Conservation (phyloP, 495 filamentous ascomycete genomes). For the Penicillium dipodomyicola region DNA sequence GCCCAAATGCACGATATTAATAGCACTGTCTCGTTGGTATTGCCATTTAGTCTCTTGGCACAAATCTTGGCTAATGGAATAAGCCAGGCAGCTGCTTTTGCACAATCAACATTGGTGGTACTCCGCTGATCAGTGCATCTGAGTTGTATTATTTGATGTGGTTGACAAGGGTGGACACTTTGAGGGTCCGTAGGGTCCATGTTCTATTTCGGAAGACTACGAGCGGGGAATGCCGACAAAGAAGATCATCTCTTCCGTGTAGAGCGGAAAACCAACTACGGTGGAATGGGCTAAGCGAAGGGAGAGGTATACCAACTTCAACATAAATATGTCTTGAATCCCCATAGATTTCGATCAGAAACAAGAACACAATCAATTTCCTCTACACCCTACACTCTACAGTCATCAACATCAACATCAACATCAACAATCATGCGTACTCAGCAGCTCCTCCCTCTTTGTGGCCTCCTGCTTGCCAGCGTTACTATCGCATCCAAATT, state of each 20-base stretch:
- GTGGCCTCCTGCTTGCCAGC: slow-evolving; percentile 29
- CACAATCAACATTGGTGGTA: slow-evolving; percentile 16
- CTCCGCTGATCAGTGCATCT: slow-evolving; percentile 11
- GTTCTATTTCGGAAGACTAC: background rate
- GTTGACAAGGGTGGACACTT: background rate
- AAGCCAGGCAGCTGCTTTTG: slow-evolving; percentile 25
- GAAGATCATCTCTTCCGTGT: background rate
- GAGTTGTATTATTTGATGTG: background rate
- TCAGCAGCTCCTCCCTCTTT: slow-evolving; percentile 28
- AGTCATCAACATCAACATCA: slow-evolving; percentile 12
- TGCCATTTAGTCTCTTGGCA: slow-evolving; percentile 1
- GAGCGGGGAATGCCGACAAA: slow-evolving; percentile 1
- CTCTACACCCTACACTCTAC: background rate
- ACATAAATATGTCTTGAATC: slow-evolving; percentile 14
- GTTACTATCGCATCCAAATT: slow-evolving; percentile 30
- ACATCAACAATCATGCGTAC: slow-evolving; percentile 27
- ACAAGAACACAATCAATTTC: slow-evolving; percentile 1
- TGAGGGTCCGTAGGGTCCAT: background rate
- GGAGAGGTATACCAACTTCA: background rate
- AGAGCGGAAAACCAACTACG: background rate
- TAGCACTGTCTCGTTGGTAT: background rate
- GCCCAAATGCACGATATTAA: slow-evolving; percentile 8
- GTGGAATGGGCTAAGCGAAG: background rate
- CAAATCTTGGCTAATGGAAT: slow-evolving; percentile 19
- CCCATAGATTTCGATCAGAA: background rate